These are phyloP conservation scores for Colletotrichum sp. DNA, from an alignment of 2,329 filamentous ascomycete genomes.

Conservation along the genomic window DNA sequence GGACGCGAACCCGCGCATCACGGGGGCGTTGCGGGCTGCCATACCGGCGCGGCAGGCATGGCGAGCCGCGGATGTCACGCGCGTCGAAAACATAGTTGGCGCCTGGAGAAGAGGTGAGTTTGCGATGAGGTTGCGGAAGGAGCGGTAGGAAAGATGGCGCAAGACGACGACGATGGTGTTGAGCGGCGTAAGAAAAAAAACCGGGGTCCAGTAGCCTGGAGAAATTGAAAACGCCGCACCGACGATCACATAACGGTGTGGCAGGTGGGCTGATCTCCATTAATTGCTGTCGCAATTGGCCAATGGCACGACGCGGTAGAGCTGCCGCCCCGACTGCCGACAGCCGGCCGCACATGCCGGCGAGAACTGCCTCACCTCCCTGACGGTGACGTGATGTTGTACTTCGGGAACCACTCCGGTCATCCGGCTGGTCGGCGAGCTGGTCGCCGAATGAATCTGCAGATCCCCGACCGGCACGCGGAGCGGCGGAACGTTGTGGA, in stretches of 20 bases:
- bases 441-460: neutral
- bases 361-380: neutral
- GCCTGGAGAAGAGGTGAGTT: neutral
- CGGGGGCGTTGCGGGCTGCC: neutral
- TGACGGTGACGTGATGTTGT: neutral
- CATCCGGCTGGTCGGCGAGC: neutral
- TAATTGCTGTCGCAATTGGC: neutral
- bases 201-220: neutral
- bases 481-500: neutral
- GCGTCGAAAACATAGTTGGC: slow-evolving; percentile 26
- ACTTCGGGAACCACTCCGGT: neutral
- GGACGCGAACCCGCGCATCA: slow-evolving; percentile 9
- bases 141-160: neutral
- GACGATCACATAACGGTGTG: neutral
- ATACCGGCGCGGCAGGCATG: slow-evolving; percentile 3
- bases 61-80: slow-evolving; percentile 21
- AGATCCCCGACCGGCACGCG: neutral
- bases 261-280: neutral
- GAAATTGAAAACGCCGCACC: neutral
- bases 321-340: neutral
- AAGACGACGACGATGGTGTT: neutral
- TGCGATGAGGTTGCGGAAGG: neutral
- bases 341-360: neutral
- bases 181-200: neutral
- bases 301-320: neutral